Conservation (phyloP, 1,284 basidiomycete genomes). For the Bondarzewia mesenterica region DNA sequence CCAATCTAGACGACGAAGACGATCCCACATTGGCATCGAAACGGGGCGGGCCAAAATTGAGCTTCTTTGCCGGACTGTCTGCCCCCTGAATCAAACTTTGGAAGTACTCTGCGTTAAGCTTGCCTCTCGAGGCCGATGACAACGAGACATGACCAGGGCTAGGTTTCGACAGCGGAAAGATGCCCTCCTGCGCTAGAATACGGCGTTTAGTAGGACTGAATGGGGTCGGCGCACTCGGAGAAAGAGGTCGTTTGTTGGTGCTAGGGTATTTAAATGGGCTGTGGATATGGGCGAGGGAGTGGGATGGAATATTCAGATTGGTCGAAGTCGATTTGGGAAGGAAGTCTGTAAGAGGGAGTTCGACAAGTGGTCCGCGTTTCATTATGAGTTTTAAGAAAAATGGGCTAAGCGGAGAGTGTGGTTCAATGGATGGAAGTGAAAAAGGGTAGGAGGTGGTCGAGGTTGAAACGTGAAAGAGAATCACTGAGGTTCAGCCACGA, state of each 20-base stretch:
- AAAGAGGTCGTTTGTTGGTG: conserved; percentile 45
- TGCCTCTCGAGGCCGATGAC: conserved; percentile 10
- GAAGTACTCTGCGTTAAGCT: conserved; percentile 18
- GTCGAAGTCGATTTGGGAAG: conserved; percentile 18
- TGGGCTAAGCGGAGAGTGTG: no score
- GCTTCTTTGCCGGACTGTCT: conserved; percentile 35
- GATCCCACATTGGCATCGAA: not conserved
- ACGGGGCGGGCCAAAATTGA: conserved; percentile 39
- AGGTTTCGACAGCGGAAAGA: conserved; percentile 32
- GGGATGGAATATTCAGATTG: conserved; percentile 6
- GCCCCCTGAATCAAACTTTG: conserved; percentile 25
- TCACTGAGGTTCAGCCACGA: not conserved
- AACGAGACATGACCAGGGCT: conserved; percentile 20
- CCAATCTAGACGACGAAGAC: not conserved
- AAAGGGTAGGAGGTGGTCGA: not conserved
- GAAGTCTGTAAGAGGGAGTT: conserved; percentile 51
- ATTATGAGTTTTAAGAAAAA: no score
- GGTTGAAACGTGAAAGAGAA: conserved; percentile 6
- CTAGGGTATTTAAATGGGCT: conserved; percentile 15
- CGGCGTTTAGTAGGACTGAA: conserved; percentile 64
- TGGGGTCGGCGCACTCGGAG: conserved; percentile 37
- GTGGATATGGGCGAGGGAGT: conserved; percentile 2
- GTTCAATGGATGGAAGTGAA: not conserved
- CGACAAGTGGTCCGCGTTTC: conserved; percentile 35
- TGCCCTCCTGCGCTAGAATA: conserved; percentile 49